A percentile compares a stretch with the other conserved stretches of the same genome.
Conservation (phyloP, 2,329 filamentous ascomycete species). For the Domatiomyces globalis region DNA sequence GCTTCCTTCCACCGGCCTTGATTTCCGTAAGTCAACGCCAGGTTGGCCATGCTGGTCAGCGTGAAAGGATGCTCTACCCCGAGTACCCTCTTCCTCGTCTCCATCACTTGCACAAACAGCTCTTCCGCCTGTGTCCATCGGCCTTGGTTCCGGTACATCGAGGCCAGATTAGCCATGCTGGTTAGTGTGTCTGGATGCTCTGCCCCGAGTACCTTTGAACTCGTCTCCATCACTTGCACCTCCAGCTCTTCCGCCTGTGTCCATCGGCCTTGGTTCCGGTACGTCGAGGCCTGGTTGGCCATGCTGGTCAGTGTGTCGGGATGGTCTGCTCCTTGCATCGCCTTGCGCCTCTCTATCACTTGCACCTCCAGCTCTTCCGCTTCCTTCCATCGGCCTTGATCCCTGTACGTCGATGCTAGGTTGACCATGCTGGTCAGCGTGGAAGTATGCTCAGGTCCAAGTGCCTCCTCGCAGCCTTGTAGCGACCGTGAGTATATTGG, state of each 20-base stretch:
- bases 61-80: slow-evolving; percentile 12
- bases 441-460: slow-evolving; percentile 4
- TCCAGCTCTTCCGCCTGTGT: too few species aligned
- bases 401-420: too few species aligned
- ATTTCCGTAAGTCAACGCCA: slow-evolving; percentile 13
- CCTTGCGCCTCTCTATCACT: slow-evolving; percentile 5
- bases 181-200: slow-evolving; percentile 13
- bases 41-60: slow-evolving; percentile 11
- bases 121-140: too few species aligned
- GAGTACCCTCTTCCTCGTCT: slow-evolving; percentile 32
- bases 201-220: slow-evolving; percentile 8
- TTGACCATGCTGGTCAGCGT: slow-evolving; percentile 13
- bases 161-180: slow-evolving; percentile 13
- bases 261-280: too few species aligned
- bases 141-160: too few species aligned
- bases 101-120: too few species aligned
- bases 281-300: too few species aligned
- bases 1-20: slow-evolving; percentile 10
- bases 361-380: too few species aligned
- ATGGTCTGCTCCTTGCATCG: neutral
- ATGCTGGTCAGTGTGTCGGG: slow-evolving; percentile 11
- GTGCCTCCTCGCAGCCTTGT: slow-evolving; percentile 4
- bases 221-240: too few species aligned
- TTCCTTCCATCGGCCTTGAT: too few species aligned
- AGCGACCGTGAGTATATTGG: slow-evolving; percentile 17